Conservation (phyloP, 2,329 filamentous ascomycete genomes). For the Ophiostoma perfectum region DNA sequence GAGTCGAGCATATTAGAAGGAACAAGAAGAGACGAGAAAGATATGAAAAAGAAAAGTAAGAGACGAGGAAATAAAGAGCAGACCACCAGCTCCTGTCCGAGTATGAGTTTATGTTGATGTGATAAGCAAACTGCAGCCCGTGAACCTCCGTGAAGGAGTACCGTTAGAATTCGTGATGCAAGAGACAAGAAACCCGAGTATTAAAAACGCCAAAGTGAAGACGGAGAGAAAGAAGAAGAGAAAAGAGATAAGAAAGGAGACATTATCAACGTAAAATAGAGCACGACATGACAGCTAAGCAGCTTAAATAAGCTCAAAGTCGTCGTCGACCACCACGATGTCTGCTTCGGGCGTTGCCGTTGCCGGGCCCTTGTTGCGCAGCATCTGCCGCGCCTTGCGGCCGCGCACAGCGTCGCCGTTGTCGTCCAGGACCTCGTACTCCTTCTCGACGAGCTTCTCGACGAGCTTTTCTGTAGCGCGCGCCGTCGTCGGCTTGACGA, state of each 20-base stretch:
- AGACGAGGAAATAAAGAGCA: background rate
- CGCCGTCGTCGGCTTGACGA: slow-evolving; percentile 33
- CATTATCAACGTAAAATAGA: too few species aligned
- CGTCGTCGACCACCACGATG: slow-evolving; percentile 25
- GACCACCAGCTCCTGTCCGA: background rate
- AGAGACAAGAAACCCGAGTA: background rate
- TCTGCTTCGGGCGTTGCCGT: slow-evolving; percentile 1
- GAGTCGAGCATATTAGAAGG: background rate
- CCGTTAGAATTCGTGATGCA: background rate
- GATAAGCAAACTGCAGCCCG: background rate
- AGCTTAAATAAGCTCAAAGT: slow-evolving; percentile 27
- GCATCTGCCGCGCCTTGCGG: slow-evolving; percentile 39
- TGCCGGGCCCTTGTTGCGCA: slow-evolving; percentile 32
- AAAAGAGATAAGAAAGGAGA: background rate
- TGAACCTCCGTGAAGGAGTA: slow-evolving; percentile 10
- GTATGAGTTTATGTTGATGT: slow-evolving; percentile 7
- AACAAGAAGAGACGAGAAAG: background rate
- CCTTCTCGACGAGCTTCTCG: slow-evolving; percentile 39
- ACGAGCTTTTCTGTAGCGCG: slow-evolving; percentile 40
- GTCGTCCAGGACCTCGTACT: slow-evolving; percentile 44
- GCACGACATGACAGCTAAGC: background rate
- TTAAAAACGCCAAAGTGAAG: background rate
- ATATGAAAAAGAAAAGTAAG: background rate
- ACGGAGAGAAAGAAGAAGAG: background rate
- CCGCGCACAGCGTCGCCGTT: slow-evolving; percentile 43